Base-by-base conservation (phyloP, 2,329 filamentous ascomycete species). In the Aureobasidium uvarum region DNA sequence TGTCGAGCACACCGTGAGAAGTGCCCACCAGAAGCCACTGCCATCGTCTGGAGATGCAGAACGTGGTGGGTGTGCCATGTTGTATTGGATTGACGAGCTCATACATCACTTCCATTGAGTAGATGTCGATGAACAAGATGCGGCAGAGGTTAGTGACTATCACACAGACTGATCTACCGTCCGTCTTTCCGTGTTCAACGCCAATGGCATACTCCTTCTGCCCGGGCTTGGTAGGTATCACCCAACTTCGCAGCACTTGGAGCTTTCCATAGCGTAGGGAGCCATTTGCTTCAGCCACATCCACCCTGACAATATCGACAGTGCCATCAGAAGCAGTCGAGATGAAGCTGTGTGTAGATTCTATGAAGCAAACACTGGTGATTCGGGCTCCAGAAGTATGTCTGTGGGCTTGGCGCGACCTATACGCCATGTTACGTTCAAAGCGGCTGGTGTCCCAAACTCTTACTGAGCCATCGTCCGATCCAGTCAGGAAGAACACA, bases 21-120 rank as follows among this genome's bases (percentile, higher is more conserved):
- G 96, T 99, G 41, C 93, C 95, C 0, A 98, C 79, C 1, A 96
- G 84, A 3, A 99, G 81, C 95, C 95, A 99, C 73, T 95, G 92
- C 59, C 90, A 88, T 73, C 88, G 91, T 66, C 86, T 85, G 72
- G 97, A 92, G 38, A 96, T 84, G 72, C 90, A 94, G 77, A 99
- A 97, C 70, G 91, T 95, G 0, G 91, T 97, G 1, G 92, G 91
- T 0, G 89, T 91, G 14, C 95, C 95, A 73, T 99, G 94, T 71
- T 96, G 91, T 2, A 96, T 86, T 0, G 94, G 92, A 66, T 96
- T 98, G 52, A 90, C 86, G 18, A 99, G 81, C 10, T 85, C 85
- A 73, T 91, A 98, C 0, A 96, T 77, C 31, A 92, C 80, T 7
- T 84, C 83, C 94, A 98, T 98, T 18, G 87, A 90, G 63, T 93